These are phyloP conservation scores for Aphanomyces astaci DNA, from an alignment of 352 stramenopile genomes.

Conservation along the genomic window DNA sequence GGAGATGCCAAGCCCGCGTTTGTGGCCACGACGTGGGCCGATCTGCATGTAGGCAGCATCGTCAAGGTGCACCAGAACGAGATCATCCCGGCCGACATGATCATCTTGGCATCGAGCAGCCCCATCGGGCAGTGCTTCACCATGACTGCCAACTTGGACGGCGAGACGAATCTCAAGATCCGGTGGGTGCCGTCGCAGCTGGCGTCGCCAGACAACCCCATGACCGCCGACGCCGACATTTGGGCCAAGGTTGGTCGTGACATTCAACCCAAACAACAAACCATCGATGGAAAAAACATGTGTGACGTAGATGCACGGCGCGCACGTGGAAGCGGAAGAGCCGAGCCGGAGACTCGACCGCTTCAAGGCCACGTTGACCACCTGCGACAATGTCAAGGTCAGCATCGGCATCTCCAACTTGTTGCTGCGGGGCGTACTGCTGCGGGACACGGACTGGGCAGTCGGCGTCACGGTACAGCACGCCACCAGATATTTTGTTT, in stretches of 20 bases:
- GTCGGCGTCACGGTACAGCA: slow-evolving; percentile 55
- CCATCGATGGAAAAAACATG: too few relatives aligned
- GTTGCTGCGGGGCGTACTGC: slow-evolving; percentile 52
- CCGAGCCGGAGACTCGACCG: slow-evolving; percentile 62
- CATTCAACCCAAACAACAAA: background rate
- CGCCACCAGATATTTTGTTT: background rate
- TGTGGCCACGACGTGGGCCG: slow-evolving; percentile 28
- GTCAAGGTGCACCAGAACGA: slow-evolving; percentile 70
- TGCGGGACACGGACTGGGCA: slow-evolving; percentile 67
- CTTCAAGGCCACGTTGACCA: slow-evolving; percentile 63
- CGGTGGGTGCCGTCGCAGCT: slow-evolving; percentile 46
- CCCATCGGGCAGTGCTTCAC: slow-evolving; percentile 65
- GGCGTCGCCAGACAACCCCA: slow-evolving; percentile 7
- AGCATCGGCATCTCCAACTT: slow-evolving; percentile 63
- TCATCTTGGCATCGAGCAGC: slow-evolving; percentile 48
- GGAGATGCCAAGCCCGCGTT: slow-evolving; percentile 26
- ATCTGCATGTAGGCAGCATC: slow-evolving; percentile 72
- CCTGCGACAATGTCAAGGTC: slow-evolving; percentile 22
- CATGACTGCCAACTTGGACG: slow-evolving; percentile 82
- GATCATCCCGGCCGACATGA: slow-evolving; percentile 58
- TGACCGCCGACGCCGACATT: background rate
- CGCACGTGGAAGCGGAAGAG: slow-evolving; percentile 35
- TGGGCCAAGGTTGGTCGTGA: background rate
- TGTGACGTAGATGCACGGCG: slow-evolving; percentile 13
- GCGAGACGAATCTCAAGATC: slow-evolving; percentile 83